A percentile compares a stretch with the other conserved stretches of the same genome.
Evolutionary conservation across 2,329 filamentous ascomycete genomes (phyloP).

Genomic region (Fusarium fracticaudum): DNA sequence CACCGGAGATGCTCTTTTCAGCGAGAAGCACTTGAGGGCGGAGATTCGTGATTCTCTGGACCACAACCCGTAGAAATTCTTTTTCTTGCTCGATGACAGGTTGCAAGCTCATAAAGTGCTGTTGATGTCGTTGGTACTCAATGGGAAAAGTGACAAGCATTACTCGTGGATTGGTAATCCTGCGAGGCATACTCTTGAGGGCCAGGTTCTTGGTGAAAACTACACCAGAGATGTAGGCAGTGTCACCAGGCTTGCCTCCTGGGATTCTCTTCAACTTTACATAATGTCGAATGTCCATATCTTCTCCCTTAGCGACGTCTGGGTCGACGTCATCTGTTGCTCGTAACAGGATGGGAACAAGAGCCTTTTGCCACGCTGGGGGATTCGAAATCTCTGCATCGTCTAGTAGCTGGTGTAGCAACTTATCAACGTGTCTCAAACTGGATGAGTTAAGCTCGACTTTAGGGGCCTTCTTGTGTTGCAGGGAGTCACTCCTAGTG

Average conservation of each 20-base stretch:
- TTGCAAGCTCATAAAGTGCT: conserved; percentile 97
- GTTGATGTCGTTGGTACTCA: conserved; percentile 88
- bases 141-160: conserved; percentile 94
- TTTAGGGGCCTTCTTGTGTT: conserved; percentile 76
- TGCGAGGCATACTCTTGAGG: conserved; percentile 93
- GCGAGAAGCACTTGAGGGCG: conserved; percentile 89
- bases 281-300: conserved; percentile 97
- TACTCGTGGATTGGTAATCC: conserved; percentile 84
- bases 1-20: conserved; percentile 89
- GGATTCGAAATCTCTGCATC: conserved; percentile 79
- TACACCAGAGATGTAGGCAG: conserved; percentile 94
- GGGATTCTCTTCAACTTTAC: conserved; percentile 98
- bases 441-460: conserved; percentile 89
- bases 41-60: conserved; percentile 88
- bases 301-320: conserved; percentile 87
- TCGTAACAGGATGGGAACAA: conserved; percentile 88
- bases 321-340: conserved; percentile 96
- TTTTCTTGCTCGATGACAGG: conserved; percentile 96
- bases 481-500: conserved; percentile 85
- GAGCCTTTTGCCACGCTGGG: conserved; percentile 85
- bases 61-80: conserved; percentile 90
- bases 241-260: conserved; percentile 88
- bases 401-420: conserved; percentile 83
- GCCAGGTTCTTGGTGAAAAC: conserved; percentile 98
- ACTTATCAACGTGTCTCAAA: conserved; percentile 84